Conservation (phyloP, 495 filamentous ascomycete genomes). For the Penicillium pulvis region DNA sequence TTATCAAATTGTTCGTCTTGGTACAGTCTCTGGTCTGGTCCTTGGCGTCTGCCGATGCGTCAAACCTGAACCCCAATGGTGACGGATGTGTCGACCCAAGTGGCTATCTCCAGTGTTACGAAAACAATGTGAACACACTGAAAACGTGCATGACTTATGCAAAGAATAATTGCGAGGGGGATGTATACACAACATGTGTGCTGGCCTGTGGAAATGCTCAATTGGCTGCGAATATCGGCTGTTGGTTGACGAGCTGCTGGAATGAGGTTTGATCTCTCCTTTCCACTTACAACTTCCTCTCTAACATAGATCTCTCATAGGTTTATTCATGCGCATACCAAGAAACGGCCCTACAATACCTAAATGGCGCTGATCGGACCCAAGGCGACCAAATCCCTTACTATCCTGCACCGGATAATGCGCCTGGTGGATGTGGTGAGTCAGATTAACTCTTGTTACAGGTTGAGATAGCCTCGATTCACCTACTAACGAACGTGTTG, state of each 20-base stretch:
- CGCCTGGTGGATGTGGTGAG: constrained; percentile 10
- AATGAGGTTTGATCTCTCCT: neutral
- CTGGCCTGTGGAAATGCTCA: constrained; percentile 3
- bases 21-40: neutral
- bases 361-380: neutral
- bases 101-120: constrained; percentile 5
- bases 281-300: neutral
- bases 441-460: neutral
- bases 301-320: neutral
- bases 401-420: constrained; percentile 7
- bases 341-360: constrained; percentile 5
- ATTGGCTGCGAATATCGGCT: constrained; percentile 9
- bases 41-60: constrained; percentile 5
- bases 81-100: constrained; percentile 8
- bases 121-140: constrained; percentile 3
- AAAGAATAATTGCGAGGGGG: neutral
- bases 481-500: neutral
- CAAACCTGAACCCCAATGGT: constrained; percentile 5
- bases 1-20: neutral
- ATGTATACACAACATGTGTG: neutral
- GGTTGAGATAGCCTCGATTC: too few species aligned
- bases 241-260: constrained; percentile 8
- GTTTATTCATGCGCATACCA: constrained; percentile 8
- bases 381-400: constrained; percentile 6
- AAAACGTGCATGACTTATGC: neutral